phyloP scores from a whole-genome alignment of 495 filamentous ascomycete species.

The Xylaria scruposa region DNA sequence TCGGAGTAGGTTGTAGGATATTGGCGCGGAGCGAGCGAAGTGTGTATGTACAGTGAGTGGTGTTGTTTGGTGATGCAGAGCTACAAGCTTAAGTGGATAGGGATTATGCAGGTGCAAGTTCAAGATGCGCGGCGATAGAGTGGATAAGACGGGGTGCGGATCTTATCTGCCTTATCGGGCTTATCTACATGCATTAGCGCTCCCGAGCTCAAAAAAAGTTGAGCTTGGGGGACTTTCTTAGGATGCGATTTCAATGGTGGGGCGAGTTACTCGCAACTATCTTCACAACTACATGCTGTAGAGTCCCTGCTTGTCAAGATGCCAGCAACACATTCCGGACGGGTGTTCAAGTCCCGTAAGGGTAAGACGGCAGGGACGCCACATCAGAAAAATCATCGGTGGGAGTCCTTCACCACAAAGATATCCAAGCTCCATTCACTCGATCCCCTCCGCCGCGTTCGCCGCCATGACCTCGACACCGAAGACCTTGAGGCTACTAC shows the following conservation, averaged over 20 bases:
- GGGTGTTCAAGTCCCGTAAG: conserved; percentile 69
- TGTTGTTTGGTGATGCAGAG: conserved; percentile 14
- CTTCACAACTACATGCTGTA: neutral
- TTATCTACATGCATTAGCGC: conserved; percentile 27
- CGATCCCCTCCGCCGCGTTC: conserved; percentile 87
- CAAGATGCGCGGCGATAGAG: neutral
- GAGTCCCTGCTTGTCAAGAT: conserved; percentile 38
- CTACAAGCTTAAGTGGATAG: neutral
- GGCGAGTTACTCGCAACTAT: conserved; percentile 13
- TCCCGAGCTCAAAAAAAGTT: conserved; percentile 29
- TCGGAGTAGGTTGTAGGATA: neutral
- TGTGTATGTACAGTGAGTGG: too few relatives aligned
- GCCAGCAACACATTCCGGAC: conserved; percentile 65
- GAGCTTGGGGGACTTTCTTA: conserved; percentile 14
- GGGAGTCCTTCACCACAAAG: conserved; percentile 90
- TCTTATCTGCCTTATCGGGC: conserved; percentile 4
- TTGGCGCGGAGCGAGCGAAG: neutral
- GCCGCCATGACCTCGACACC: conserved; percentile 79
- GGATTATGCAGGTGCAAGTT: too few relatives aligned
- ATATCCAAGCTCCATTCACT: conserved; percentile 87
- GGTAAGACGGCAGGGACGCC: conserved; percentile 67
- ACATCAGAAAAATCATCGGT: conserved; percentile 82
- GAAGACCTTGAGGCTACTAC: conserved; percentile 70
- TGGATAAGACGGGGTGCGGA: neutral
- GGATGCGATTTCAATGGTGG: conserved; percentile 26